Conservation (phyloP, 169 alveolate species). For the Cryptosporidium baileyi region DNA sequence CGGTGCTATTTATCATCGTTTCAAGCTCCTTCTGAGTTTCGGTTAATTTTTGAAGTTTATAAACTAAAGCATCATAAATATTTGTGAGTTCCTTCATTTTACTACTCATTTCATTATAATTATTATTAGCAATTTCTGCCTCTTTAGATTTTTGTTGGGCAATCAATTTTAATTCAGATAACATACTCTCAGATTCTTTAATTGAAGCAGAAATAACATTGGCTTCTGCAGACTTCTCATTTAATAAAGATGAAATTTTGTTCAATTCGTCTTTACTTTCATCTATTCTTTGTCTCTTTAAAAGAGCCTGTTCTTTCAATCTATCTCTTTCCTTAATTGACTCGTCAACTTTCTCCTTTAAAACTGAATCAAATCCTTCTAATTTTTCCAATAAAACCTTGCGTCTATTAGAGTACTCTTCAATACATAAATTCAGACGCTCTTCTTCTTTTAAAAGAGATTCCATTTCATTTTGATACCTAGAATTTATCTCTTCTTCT, state of each 20-base stretch:
- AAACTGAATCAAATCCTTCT: background rate
- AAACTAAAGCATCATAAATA: slow-evolving; percentile 2
- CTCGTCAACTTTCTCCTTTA: slow-evolving; percentile 31
- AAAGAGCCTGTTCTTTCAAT: background rate
- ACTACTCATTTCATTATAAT: background rate
- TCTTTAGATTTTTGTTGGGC: background rate
- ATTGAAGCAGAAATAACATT: background rate
- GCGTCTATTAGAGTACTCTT: slow-evolving; percentile 12
- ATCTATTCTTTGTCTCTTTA: background rate
- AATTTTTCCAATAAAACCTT: background rate
- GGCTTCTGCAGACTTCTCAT: slow-evolving; percentile 28
- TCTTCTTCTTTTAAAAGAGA: slow-evolving; percentile 26
- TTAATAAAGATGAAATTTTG: background rate
- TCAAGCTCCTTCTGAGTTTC: background rate
- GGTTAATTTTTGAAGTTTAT: background rate
- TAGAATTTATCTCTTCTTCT: background rate
- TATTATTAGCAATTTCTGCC: slow-evolving; percentile 11
- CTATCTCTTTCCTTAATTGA: background rate
- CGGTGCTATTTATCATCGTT: background rate
- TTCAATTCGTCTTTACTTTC: slow-evolving; percentile 12
- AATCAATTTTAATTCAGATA: background rate
- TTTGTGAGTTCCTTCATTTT: slow-evolving; percentile 1
- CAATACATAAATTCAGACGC: background rate
- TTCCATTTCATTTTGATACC: slow-evolving; percentile 4
- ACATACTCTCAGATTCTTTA: slow-evolving; percentile 16